These are phyloP conservation scores for Aspergillus ellipticus DNA, from an alignment of 495 filamentous ascomycete genomes.

Conservation along the genomic window DNA sequence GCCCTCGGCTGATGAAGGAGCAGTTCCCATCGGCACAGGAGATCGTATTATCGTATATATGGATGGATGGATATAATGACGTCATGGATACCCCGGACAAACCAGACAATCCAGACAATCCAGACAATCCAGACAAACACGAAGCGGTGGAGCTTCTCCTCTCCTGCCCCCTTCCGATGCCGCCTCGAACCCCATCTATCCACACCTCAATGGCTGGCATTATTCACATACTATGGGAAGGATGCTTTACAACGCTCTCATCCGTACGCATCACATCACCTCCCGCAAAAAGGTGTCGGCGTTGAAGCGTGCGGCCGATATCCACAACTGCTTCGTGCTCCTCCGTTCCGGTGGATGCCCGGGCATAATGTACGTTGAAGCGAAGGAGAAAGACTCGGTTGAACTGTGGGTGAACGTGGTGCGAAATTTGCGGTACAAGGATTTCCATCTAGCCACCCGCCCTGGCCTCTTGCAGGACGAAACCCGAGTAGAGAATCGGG, in stretches of 20 bases:
- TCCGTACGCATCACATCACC: slow-evolving; percentile 78
- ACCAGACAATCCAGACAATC: too few relatives aligned
- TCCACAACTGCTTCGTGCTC: slow-evolving; percentile 55
- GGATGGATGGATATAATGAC: too few relatives aligned
- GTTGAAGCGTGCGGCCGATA: slow-evolving; percentile 59
- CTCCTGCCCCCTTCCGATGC: too few relatives aligned
- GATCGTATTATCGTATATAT: too few relatives aligned
- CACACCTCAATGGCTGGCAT: background rate
- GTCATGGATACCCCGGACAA: too few relatives aligned
- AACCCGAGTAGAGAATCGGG: background rate
- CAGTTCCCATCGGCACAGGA: too few relatives aligned
- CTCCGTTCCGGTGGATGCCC: slow-evolving; percentile 64
- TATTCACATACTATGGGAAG: background rate
- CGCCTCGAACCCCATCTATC: too few relatives aligned
- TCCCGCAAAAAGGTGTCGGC: slow-evolving; percentile 72
- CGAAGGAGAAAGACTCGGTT: slow-evolving; percentile 45
- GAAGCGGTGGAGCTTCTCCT: too few relatives aligned
- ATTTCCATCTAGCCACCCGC: slow-evolving; percentile 44
- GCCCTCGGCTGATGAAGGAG: too few relatives aligned
- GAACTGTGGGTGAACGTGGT: slow-evolving; percentile 56
- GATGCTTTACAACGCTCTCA: slow-evolving; percentile 56
- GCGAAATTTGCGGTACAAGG: slow-evolving; percentile 47
- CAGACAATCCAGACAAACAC: too few relatives aligned
- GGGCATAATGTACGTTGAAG: slow-evolving; percentile 77
- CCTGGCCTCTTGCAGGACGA: slow-evolving; percentile 27